Base-by-base conservation (phyloP, 176 grass and related monocot species). In the Hordeum marinum region DNA sequence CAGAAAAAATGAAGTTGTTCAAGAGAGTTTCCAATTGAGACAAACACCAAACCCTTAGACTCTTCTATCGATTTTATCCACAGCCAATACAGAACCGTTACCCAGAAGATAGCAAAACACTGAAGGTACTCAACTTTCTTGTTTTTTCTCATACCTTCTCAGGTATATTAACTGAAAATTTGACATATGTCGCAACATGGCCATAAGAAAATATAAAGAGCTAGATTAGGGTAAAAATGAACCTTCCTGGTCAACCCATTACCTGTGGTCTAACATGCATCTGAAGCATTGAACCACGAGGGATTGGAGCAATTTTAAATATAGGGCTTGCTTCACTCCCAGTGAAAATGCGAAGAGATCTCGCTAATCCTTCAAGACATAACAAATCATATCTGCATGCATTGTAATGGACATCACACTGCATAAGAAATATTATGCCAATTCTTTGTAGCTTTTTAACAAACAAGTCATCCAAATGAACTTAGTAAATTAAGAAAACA, bases 361-460 rank as follows among this genome's bases (percentile, higher is more conserved):
- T 87, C 76, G 93, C 90, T 85, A 99, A 72, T 72, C 96, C 96
- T 87, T 96, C 96, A 78, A 99, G 86, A 80, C 96, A 99, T 23
- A 99, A 43, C 83, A 99, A 89, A 87, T 99, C 96, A 48, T 99
- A 99, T 62, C 93, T 99, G 76, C 87, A 89, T 32, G 80, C 42
- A 83, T 42, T 43, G 25, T 26, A 78, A 73, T 4, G 18, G 37
- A 59, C 25, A 75, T 79, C 57, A 43, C 85, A 86, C 43, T 76
- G 11, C 13, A 6, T 13, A 89, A 80, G 77, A 35, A 66, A 80
- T 48, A 12, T 32, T 50, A 18, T 46, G 39, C 14, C 17, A 67
- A 35, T 50, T 52, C 61, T 23, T 35, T 50, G 29, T 6, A 34
- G 48, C 74, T 42, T 39, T 29, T 72, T 83, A 6, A 9, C 46